Conservation (phyloP, 202 grass and related monocot genomes). For the Hordeum pubiflorum region DNA sequence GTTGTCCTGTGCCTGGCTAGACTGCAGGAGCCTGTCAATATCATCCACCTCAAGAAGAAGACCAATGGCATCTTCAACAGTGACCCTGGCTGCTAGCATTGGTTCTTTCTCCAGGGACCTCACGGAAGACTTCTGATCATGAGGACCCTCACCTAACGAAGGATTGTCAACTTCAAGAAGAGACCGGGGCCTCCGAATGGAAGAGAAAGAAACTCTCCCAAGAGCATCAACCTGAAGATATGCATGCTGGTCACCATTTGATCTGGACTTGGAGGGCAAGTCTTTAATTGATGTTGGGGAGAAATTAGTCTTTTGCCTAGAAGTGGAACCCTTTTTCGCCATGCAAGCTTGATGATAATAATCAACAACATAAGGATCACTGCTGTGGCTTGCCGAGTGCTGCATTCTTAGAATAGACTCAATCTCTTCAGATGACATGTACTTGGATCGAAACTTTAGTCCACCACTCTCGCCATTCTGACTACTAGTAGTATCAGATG, state of each 20-base stretch:
- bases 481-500: slow-evolving; percentile 56
- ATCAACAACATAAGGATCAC: slow-evolving; percentile 85
- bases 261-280: slow-evolving; percentile 67
- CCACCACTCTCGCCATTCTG: slow-evolving; percentile 59
- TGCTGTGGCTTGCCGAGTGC: slow-evolving; percentile 77
- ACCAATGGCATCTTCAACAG: slow-evolving; percentile 81
- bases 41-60: slow-evolving; percentile 95
- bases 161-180: slow-evolving; percentile 77
- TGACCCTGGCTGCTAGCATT: slow-evolving; percentile 72
- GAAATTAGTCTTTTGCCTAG: slow-evolving; percentile 60
- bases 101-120: slow-evolving; percentile 85
- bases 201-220: slow-evolving; percentile 83
- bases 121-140: slow-evolving; percentile 59
- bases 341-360: slow-evolving; percentile 98
- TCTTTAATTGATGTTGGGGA: slow-evolving; percentile 73
- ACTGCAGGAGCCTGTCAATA: slow-evolving; percentile 71
- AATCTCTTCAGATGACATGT: slow-evolving; percentile 98
- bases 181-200: slow-evolving; percentile 64
- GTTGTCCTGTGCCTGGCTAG: slow-evolving; percentile 80
- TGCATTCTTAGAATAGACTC: slow-evolving; percentile 96
- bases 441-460: slow-evolving; percentile 73
- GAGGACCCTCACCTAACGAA: slow-evolving; percentile 36
- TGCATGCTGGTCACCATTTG: slow-evolving; percentile 61
- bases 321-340: slow-evolving; percentile 54
- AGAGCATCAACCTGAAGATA: slow-evolving; percentile 82